A percentile compares a stretch with the other conserved stretches of the same genome.
Conservation (phyloP, 2,329 filamentous ascomycete genomes). For the Aspergillus floridensis region DNA sequence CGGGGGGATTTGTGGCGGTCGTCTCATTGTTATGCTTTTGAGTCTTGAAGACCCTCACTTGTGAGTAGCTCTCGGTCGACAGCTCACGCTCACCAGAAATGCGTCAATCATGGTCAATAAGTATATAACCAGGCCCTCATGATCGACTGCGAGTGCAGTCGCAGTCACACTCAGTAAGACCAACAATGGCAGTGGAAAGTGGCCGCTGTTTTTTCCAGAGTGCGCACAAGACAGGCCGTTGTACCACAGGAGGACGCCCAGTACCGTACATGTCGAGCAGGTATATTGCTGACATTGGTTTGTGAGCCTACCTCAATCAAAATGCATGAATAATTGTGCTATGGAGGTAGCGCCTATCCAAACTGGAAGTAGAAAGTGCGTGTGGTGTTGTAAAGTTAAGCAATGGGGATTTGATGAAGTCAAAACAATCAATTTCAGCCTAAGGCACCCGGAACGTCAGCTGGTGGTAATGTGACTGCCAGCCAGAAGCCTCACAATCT, state of each 20-base stretch:
- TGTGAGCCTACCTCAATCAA: too few relatives aligned
- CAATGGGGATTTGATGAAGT: not conserved
- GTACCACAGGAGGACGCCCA: not conserved
- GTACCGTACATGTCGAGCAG: too few relatives aligned
- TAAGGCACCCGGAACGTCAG: constrained; percentile 5
- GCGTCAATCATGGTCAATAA: too few relatives aligned
- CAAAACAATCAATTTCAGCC: not conserved
- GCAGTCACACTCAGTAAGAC: not conserved
- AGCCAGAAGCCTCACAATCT: not conserved
- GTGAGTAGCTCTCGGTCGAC: not conserved
- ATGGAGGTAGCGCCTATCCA: not conserved
- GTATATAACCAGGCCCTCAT: too few relatives aligned
- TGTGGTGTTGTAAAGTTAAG: not conserved
- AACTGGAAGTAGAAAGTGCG: not conserved
- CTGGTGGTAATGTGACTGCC: not conserved
- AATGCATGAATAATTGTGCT: not conserved
- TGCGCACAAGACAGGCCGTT: not conserved
- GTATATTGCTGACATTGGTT: too few relatives aligned
- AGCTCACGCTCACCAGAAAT: not conserved
- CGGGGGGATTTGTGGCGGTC: not conserved
- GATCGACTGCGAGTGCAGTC: not conserved
- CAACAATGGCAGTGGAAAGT: not conserved
- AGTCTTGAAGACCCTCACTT: not conserved
- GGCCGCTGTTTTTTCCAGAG: not conserved
- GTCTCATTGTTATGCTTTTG: not conserved